A percentile compares a stretch with the other conserved stretches of the same genome.
Conservation (phyloP, 768 basidiomycete species). For the Gyrodon lividus region DNA sequence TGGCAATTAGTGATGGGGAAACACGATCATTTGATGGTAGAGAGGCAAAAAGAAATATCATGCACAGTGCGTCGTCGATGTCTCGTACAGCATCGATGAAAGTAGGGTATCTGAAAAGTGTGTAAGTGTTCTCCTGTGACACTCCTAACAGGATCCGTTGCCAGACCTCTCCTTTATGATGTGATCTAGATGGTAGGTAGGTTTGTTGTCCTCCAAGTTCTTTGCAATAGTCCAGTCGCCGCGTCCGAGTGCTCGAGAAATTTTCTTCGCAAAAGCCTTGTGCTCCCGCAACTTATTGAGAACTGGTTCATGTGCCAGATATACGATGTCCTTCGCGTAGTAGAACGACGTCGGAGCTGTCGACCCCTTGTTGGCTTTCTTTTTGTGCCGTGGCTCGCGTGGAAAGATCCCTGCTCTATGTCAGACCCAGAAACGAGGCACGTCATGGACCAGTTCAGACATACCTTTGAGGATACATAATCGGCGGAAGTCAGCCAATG, state of each 20-base stretch:
- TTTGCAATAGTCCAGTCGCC: conserved; percentile 96
- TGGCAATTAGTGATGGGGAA: conserved; percentile 80
- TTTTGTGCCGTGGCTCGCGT: conserved; percentile 88
- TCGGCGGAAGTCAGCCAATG: conserved; percentile 93
- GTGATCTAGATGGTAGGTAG: conserved; percentile 89
- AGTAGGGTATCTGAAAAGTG: conserved; percentile 78
- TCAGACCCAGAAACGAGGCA: conserved; percentile 9
- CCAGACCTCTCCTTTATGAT: conserved; percentile 94
- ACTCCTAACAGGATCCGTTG: neutral
- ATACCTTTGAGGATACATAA: conserved; percentile 96
- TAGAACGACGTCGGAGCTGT: conserved; percentile 98
- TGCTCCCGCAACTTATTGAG: conserved; percentile 92
- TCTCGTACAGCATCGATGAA: conserved; percentile 95
- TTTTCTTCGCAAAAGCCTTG: conserved; percentile 97
- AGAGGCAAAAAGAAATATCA: conserved; percentile 89
- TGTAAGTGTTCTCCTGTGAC: conserved; percentile 6
- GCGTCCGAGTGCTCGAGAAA: conserved; percentile 87
- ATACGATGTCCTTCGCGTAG: conserved; percentile 96
- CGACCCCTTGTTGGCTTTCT: conserved; percentile 95
- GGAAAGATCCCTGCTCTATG: conserved; percentile 83
- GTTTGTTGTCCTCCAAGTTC: conserved; percentile 89
- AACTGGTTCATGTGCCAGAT: conserved; percentile 94
- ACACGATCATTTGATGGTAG: conserved; percentile 85
- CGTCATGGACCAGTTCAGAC: conserved; percentile 19
- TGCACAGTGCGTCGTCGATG: conserved; percentile 95